Conservation (phyloP, 73 alveolate species). For the Tetrahymena malaccensis region DNA sequence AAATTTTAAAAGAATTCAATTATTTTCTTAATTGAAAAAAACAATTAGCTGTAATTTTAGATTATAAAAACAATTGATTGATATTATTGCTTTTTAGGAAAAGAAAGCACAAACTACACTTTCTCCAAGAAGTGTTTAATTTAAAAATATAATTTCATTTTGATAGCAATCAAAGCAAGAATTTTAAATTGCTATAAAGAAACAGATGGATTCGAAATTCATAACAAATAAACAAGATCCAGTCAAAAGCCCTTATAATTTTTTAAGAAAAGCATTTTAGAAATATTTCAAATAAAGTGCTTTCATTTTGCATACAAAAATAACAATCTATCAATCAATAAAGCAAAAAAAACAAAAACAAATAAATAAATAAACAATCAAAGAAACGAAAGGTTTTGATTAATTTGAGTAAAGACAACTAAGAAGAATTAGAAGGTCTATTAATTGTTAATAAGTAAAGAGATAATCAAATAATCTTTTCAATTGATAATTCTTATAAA, state of each 20-base stretch:
- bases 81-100: neutral
- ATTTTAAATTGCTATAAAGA: too few species aligned
- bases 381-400: neutral
- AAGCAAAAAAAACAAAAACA: too few species aligned
- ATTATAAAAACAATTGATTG: too few species aligned
- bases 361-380: too few species aligned
- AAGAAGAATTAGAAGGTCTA: neutral
- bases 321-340: too few species aligned
- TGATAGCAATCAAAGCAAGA: neutral
- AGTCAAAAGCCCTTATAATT: neutral
- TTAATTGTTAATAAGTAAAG: neutral
- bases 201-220: neutral
- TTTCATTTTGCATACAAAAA: neutral
- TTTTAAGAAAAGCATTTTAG: neutral
- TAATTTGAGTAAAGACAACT: too few species aligned
- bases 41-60: too few species aligned
- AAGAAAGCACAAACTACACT: neutral
- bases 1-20: neutral
- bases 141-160: too few species aligned
- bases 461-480: neutral
- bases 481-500: neutral
- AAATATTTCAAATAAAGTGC: neutral
- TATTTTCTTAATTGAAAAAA: too few species aligned
- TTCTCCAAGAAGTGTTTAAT: too few species aligned
- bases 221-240: neutral